Percentiles rank a stretch among this genome's conserved stretches.
phyloP scores from a whole-genome alignment of 257 asterid genomes.

The Nicotiana undulata region DNA sequence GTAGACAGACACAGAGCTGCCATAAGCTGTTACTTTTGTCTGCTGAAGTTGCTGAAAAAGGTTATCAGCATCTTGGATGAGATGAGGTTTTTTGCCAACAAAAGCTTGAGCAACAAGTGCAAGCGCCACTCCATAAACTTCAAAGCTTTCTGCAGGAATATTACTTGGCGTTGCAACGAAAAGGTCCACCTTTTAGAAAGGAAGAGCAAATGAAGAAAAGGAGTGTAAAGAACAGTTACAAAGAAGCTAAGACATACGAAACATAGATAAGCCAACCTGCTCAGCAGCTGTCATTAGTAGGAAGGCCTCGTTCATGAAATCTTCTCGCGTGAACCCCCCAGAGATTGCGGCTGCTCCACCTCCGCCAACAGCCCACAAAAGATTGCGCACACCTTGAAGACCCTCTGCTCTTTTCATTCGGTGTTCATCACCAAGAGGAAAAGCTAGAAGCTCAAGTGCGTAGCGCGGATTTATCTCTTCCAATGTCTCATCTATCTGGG shows the following conservation, averaged over 20 bases:
- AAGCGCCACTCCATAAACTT: slow-evolving; percentile 94
- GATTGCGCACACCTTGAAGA: slow-evolving; percentile 87
- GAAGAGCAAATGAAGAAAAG: background rate
- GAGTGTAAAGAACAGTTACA: background rate
- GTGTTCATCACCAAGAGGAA: slow-evolving; percentile 71
- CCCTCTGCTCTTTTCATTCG: slow-evolving; percentile 72
- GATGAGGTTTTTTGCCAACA: slow-evolving; percentile 80
- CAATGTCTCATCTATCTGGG: slow-evolving; percentile 90
- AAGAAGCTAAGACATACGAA: background rate
- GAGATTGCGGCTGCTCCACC: slow-evolving; percentile 96
- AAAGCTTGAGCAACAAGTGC: slow-evolving; percentile 96
- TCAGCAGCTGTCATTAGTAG: slow-evolving; percentile 86
- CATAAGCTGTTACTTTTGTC: slow-evolving; percentile 53
- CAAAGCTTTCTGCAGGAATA: slow-evolving; percentile 97
- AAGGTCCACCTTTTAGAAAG: slow-evolving; percentile 62
- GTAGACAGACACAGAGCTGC: slow-evolving; percentile 36
- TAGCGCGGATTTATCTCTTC: slow-evolving; percentile 88
- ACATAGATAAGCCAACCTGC: slow-evolving; percentile 44
- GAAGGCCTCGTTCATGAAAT: slow-evolving; percentile 93
- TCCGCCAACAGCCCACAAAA: slow-evolving; percentile 98
- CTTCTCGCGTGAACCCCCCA: slow-evolving; percentile 94
- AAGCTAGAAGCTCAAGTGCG: slow-evolving; percentile 71
- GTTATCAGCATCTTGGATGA: slow-evolving; percentile 87
- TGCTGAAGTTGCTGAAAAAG: slow-evolving; percentile 98
- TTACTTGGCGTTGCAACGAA: slow-evolving; percentile 91